A percentile compares a stretch with the other conserved stretches of the same genome.
Conservation (phyloP, 768 basidiomycete genomes). For the Suillus decipiens region DNA sequence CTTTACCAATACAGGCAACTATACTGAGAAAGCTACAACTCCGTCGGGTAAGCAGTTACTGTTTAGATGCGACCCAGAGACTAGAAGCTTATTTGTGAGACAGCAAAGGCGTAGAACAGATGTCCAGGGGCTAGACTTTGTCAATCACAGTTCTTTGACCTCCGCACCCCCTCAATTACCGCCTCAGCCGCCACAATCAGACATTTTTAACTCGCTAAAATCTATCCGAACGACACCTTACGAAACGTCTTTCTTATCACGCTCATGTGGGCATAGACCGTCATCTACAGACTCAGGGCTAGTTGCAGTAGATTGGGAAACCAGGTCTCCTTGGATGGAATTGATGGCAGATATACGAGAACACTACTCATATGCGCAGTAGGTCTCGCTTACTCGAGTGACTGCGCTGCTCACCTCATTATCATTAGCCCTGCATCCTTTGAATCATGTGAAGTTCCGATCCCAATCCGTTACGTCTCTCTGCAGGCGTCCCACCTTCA, state of each 20-base stretch:
- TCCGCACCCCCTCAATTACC: slow-evolving; percentile 34
- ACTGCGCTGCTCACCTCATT: slow-evolving; percentile 5
- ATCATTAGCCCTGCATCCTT: slow-evolving; percentile 52
- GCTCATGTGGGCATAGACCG: slow-evolving; percentile 48
- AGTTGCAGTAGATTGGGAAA: slow-evolving; percentile 74
- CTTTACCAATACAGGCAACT: slow-evolving; percentile 35
- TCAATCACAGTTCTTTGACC: slow-evolving; percentile 15
- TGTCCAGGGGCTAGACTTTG: slow-evolving; percentile 8
- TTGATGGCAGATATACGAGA: slow-evolving; percentile 72
- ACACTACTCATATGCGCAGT: slow-evolving; percentile 67
- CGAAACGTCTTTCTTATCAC: slow-evolving; percentile 64
- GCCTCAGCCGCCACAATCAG: slow-evolving; percentile 28
- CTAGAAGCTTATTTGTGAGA: slow-evolving; percentile 1
- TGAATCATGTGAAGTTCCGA: slow-evolving; percentile 39
- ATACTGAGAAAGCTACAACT: slow-evolving; percentile 49
- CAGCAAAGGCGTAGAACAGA: slow-evolving; percentile 26
- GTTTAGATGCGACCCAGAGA: neutral
- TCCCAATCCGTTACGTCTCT: slow-evolving; percentile 64
- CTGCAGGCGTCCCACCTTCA: slow-evolving; percentile 59
- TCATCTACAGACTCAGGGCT: slow-evolving; percentile 32
- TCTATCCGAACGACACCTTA: slow-evolving; percentile 64
- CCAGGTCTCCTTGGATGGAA: slow-evolving; percentile 68
- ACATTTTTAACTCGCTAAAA: slow-evolving; percentile 53
- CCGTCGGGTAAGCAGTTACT: slow-evolving; percentile 28
- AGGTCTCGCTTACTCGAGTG: slow-evolving; percentile 24